phyloP scores from a whole-genome alignment of 139 green algal species.

The Dunaliella primolecta region DNA sequence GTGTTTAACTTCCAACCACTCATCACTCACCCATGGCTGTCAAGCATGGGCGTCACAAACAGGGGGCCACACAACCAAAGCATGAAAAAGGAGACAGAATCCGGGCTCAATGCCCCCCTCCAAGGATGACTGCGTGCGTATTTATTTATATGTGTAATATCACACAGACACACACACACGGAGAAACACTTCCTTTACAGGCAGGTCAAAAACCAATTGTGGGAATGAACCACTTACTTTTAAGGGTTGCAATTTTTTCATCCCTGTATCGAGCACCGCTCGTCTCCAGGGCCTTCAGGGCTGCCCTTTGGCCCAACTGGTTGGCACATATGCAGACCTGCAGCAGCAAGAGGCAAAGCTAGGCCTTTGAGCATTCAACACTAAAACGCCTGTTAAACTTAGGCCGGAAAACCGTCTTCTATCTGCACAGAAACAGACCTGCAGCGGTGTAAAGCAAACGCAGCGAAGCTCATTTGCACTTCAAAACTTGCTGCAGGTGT shows the following conservation, averaged over 20 bases:
- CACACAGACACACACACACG: neutral
- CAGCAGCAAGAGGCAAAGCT: neutral
- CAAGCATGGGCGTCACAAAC: too few species aligned
- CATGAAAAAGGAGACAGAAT: neutral
- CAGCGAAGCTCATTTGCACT: neutral
- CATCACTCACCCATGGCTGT: too few species aligned
- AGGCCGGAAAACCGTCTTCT: neutral
- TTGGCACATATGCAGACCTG: constrained; percentile 69
- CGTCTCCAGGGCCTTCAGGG: constrained; percentile 55
- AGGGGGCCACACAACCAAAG: neutral
- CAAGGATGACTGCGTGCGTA: neutral
- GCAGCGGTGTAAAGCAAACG: neutral
- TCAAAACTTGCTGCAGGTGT: neutral
- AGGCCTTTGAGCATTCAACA: neutral
- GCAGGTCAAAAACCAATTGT: neutral
- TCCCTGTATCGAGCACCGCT: constrained; percentile 44
- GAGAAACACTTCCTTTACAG: neutral
- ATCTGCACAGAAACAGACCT: too few species aligned
- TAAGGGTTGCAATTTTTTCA: constrained; percentile 6
- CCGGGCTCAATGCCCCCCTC: neutral
- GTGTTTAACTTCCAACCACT: too few species aligned
- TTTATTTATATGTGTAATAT: neutral
- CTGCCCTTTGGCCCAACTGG: constrained; percentile 70
- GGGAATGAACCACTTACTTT: constrained; percentile 1
- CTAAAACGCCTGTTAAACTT: neutral